phyloP scores from a whole-genome alignment of 2,329 filamentous ascomycete species.

The Lanzia echinophila region DNA sequence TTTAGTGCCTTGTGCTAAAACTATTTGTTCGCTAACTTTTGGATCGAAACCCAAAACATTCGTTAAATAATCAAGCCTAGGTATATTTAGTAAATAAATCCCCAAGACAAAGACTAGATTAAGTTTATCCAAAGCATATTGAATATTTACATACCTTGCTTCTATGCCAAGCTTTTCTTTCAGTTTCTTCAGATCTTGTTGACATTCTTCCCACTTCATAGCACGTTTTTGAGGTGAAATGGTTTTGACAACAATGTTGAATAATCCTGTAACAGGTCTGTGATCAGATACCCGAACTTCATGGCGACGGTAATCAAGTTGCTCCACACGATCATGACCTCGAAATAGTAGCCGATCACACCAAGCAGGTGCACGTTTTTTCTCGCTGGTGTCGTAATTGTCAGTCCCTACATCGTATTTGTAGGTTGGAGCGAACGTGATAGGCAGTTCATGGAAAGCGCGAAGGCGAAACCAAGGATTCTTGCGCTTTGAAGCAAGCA shows the following conservation, averaged over 20 bases:
- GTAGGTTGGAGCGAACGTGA: conserved; percentile 92
- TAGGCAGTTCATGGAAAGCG: conserved; percentile 83
- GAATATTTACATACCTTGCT: conserved; percentile 61
- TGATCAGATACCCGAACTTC: conserved; percentile 91
- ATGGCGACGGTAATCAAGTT: conserved; percentile 81
- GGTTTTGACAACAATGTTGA: conserved; percentile 78
- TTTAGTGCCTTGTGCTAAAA: conserved; percentile 15
- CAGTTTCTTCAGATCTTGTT: conserved; percentile 67
- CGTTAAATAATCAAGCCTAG: conserved; percentile 57
- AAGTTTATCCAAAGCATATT: not conserved
- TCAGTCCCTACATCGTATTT: conserved; percentile 98
- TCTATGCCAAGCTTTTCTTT: conserved; percentile 61
- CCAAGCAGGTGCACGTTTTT: conserved; percentile 91
- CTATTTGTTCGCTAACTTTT: conserved; percentile 21
- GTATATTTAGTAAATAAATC: not conserved
- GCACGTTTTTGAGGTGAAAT: conserved; percentile 63
- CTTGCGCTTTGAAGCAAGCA: conserved; percentile 79
- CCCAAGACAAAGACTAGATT: not conserved
- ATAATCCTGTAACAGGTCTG: conserved; percentile 79
- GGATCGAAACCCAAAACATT: conserved; percentile 47
- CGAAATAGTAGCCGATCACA: conserved; percentile 91
- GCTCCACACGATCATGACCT: conserved; percentile 71
- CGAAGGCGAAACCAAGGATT: conserved; percentile 86
- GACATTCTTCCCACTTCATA: conserved; percentile 63
- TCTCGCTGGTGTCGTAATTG: conserved; percentile 89